Conservation (phyloP, 805 yeast species). For the Candida schatavii region DNA sequence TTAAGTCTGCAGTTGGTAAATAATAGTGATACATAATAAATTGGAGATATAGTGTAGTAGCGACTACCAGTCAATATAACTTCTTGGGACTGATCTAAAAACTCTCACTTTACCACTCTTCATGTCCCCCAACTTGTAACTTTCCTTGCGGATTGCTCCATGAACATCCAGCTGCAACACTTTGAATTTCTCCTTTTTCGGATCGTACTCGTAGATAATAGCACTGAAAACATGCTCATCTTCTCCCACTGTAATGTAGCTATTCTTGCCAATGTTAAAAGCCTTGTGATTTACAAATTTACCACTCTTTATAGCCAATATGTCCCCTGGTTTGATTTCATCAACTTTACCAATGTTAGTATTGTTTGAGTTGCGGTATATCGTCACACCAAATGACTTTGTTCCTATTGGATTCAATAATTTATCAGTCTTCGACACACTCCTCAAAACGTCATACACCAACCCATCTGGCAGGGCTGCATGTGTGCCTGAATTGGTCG, state of each 20-base stretch:
- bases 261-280: constrained; percentile 18
- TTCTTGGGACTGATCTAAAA: constrained; percentile 74
- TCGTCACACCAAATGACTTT: constrained; percentile 70
- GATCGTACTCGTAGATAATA: constrained; percentile 71
- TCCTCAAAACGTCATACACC: constrained; percentile 10
- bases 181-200: constrained; percentile 63
- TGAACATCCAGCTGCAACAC: constrained; percentile 56
- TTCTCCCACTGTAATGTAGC: constrained; percentile 54
- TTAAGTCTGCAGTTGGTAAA: neutral
- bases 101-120: constrained; percentile 76
- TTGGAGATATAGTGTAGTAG: no score
- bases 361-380: constrained; percentile 51
- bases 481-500: constrained; percentile 8
- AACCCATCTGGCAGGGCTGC: constrained; percentile 24
- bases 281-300: constrained; percentile 70
- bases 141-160: constrained; percentile 55
- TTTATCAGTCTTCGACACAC: constrained; percentile 15
- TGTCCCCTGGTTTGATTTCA: constrained; percentile 79
- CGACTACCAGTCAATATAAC: constrained; percentile 67
- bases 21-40: neutral
- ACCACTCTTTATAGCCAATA: constrained; percentile 72
- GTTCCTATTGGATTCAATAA: constrained; percentile 56
- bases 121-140: constrained; percentile 70
- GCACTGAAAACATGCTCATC: constrained; percentile 48
- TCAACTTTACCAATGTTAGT: constrained; percentile 48